phyloP scores from a whole-genome alignment of 1,139 yeast species.

The Candida sp. region DNA sequence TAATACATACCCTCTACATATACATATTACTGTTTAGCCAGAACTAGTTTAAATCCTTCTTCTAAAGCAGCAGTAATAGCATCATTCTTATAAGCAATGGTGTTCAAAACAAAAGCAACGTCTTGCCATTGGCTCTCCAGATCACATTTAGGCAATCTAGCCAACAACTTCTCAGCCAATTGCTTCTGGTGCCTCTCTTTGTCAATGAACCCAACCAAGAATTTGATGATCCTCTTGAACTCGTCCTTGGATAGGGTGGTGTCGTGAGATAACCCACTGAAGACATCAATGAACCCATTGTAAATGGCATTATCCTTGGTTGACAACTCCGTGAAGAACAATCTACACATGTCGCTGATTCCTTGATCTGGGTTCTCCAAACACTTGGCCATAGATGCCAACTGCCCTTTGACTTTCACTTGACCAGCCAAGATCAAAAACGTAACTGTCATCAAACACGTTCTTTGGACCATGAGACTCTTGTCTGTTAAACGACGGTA shows the following conservation, averaged over 20 bases:
- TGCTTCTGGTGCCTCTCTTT: conserved; percentile 93
- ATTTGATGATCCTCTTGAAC: conserved; percentile 80
- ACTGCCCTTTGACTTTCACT: conserved; percentile 96
- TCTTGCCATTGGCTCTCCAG: conserved; percentile 82
- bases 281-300: conserved; percentile 95
- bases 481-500: conserved; percentile 87
- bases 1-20: neutral
- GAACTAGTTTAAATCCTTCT: conserved; percentile 72
- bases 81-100: conserved; percentile 76
- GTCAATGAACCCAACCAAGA: conserved; percentile 81
- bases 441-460: conserved; percentile 97
- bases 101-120: conserved; percentile 75
- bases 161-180: conserved; percentile 76
- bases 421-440: conserved; percentile 97
- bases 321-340: conserved; percentile 93
- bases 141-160: conserved; percentile 66
- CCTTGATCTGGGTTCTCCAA: conserved; percentile 88
- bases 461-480: conserved; percentile 89
- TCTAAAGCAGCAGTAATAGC: conserved; percentile 59
- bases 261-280: conserved; percentile 85
- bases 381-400: conserved; percentile 98
- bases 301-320: conserved; percentile 97
- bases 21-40: conserved; percentile 25
- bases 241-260: conserved; percentile 61
- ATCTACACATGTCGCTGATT: conserved; percentile 86